Percentiles rank a stretch among this genome's conserved stretches.
phyloP scores from a whole-genome alignment of 1,284 basidiomycete genomes.

The Tetrapyrgos nigripes region DNA sequence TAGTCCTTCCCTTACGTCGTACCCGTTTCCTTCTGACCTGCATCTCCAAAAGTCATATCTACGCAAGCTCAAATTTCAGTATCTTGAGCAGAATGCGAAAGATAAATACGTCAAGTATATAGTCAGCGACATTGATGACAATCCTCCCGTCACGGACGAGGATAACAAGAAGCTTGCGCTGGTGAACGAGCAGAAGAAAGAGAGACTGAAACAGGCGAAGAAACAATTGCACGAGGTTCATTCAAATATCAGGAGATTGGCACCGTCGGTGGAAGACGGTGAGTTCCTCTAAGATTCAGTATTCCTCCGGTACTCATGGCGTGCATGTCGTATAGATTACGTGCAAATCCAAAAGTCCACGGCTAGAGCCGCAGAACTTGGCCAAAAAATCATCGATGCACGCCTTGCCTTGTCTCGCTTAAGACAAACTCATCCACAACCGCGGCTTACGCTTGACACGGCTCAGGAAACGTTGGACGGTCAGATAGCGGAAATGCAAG shows the following conservation, averaged over 20 bases:
- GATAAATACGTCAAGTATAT: constrained; percentile 85
- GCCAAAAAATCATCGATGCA: constrained; percentile 81
- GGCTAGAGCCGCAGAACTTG: constrained; percentile 61
- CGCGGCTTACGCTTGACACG: constrained; percentile 74
- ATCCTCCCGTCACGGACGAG: constrained; percentile 74
- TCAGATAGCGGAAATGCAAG: constrained; percentile 78
- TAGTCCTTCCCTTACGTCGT: constrained; percentile 3
- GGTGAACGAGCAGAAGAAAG: constrained; percentile 75
- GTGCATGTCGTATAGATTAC: constrained; percentile 53
- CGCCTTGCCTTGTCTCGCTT: constrained; percentile 79
- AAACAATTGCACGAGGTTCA: constrained; percentile 64
- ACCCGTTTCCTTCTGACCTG: constrained; percentile 7
- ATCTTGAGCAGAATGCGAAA: constrained; percentile 88
- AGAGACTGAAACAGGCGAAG: constrained; percentile 68
- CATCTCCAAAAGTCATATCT: constrained; percentile 64
- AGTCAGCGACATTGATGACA: constrained; percentile 82
- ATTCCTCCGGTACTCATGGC: not conserved
- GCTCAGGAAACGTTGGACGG: constrained; percentile 74
- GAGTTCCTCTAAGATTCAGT: constrained; percentile 17
- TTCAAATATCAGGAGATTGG: constrained; percentile 62
- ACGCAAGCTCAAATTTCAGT: constrained; percentile 86
- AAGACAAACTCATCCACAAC: constrained; percentile 77
- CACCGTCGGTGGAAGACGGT: constrained; percentile 74
- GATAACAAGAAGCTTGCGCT: constrained; percentile 72
- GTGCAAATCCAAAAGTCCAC: constrained; percentile 57